phyloP scores from a whole-genome alignment of 352 stramenopile species.

The Globisporangium spinosum region DNA sequence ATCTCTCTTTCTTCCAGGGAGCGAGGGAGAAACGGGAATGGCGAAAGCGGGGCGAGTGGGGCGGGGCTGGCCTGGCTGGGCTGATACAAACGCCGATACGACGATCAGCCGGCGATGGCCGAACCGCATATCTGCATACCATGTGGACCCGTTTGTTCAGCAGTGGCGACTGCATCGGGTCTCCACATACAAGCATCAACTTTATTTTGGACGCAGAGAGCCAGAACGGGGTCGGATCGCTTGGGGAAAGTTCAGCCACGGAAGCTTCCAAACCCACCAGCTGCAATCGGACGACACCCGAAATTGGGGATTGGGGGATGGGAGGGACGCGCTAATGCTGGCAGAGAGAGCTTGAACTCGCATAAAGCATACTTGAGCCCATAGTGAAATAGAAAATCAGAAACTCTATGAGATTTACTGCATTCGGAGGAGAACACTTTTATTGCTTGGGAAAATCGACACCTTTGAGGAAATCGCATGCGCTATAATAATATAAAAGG shows the following conservation, averaged over 20 bases:
- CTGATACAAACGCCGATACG: background rate
- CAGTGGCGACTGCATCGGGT: background rate
- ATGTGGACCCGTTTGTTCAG: background rate
- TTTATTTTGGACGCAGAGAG: background rate
- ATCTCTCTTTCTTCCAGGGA: background rate
- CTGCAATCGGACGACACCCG: background rate
- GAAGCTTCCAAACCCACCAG: slow-evolving; percentile 2
- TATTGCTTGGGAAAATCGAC: background rate
- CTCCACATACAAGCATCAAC: slow-evolving; percentile 1
- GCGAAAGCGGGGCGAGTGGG: background rate
- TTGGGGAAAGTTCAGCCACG: background rate
- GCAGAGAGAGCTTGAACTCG: background rate
- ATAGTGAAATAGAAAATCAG: background rate
- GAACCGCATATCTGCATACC: background rate
- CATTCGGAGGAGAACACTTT: background rate
- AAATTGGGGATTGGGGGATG: background rate
- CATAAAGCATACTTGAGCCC: background rate
- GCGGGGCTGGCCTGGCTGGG: background rate
- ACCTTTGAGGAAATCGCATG: background rate
- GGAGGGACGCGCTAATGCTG: background rate
- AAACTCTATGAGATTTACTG: background rate
- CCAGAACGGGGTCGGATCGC: background rate
- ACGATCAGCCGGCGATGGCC: background rate
- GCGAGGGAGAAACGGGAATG: slow-evolving; percentile 8
- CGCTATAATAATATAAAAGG: no score